Conservation (phyloP, 495 filamentous ascomycete genomes). For the Aspergillus ostianus region DNA sequence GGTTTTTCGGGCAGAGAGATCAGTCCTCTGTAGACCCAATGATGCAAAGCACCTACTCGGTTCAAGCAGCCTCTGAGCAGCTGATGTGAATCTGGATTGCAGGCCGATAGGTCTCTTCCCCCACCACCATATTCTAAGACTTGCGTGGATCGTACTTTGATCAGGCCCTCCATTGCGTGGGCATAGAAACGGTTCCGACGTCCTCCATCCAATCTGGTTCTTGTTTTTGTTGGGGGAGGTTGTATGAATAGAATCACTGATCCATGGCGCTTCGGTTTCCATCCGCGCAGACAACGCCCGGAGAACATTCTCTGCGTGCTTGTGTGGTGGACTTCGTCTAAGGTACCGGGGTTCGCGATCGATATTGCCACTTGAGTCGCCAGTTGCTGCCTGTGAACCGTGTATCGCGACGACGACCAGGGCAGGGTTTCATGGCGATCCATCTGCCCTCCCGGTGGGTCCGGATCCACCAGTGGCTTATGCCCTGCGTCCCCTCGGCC, state of each 20-base stretch:
- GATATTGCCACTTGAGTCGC: slow-evolving; percentile 13
- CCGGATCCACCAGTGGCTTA: slow-evolving; percentile 19
- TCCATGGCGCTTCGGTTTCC: slow-evolving; percentile 1
- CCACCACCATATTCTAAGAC: neutral
- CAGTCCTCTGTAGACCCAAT: neutral
- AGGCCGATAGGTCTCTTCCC: neutral
- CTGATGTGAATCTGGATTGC: neutral
- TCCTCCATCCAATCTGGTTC: neutral
- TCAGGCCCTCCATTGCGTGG: slow-evolving; percentile 1
- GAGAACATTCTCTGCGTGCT: neutral
- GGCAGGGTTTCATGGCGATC: slow-evolving; percentile 17
- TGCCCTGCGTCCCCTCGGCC: slow-evolving; percentile 15
- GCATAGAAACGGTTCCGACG: neutral
- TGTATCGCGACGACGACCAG: slow-evolving; percentile 17
- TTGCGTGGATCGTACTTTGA: neutral
- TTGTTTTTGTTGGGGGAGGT: neutral
- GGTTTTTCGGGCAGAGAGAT: neutral
- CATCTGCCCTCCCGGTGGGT: slow-evolving; percentile 13
- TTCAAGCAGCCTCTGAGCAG: neutral
- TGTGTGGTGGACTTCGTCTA: slow-evolving; percentile 6
- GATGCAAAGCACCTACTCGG: slow-evolving; percentile 1
- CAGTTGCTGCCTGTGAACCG: slow-evolving; percentile 13
- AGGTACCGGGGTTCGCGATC: neutral
- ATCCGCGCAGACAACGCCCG: neutral
- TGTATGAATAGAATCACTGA: slow-evolving; percentile 4